Evolutionary conservation across 768 basidiomycete species (phyloP).

Genomic region (Naganishia vishniacii): DNA sequence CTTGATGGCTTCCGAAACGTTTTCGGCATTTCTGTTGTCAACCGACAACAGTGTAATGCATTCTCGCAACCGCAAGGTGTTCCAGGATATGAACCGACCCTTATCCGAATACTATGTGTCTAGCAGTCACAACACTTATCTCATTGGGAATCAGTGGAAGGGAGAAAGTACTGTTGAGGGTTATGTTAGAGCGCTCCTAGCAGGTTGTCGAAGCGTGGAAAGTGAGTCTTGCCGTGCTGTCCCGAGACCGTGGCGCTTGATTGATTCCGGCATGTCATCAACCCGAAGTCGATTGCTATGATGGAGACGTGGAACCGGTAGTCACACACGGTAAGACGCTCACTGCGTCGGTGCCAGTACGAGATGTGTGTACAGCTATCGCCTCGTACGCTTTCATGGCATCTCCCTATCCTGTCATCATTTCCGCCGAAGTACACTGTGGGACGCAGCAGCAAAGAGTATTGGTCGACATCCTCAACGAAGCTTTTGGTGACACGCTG

Average conservation of each 20-base stretch:
- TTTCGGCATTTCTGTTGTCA: conserved; percentile 75
- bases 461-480: conserved; percentile 67
- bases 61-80: conserved; percentile 56
- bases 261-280: not conserved
- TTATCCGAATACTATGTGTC: conserved; percentile 83
- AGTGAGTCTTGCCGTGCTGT: conserved; percentile 53
- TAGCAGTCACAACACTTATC: conserved; percentile 70
- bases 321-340: conserved; percentile 86
- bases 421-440: conserved; percentile 90
- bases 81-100: conserved; percentile 83
- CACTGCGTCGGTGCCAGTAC: conserved; percentile 72
- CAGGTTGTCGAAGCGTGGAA: conserved; percentile 89
- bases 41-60: conserved; percentile 64
- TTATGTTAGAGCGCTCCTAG: conserved; percentile 83
- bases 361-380: conserved; percentile 77
- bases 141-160: conserved; percentile 52
- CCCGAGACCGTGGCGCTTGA: not conserved
- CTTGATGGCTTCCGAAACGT: conserved; percentile 13
- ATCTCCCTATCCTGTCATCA: conserved; percentile 84
- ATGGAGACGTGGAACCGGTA: conserved; percentile 76
- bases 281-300: conserved; percentile 76
- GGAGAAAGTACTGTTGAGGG: conserved; percentile 86
- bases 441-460: conserved; percentile 69
- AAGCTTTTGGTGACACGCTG: conserved; percentile 58
- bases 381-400: conserved; percentile 82